phyloP scores from a whole-genome alignment of 2,329 filamentous ascomycete genomes.

The Blastomyces emzantsi region DNA sequence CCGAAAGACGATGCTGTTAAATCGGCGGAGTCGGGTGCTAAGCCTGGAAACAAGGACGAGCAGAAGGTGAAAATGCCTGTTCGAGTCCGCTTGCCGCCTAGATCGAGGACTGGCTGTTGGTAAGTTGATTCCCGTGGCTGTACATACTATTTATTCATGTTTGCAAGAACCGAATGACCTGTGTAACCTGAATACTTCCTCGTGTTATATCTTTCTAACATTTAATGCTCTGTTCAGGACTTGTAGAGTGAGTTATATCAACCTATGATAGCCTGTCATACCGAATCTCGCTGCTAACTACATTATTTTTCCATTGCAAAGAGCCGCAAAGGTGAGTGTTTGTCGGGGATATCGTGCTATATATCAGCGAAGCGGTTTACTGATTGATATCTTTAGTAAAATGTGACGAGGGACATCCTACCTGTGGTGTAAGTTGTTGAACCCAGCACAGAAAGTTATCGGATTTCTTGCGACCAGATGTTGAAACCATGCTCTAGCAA shows the following conservation, averaged over 20 bases:
- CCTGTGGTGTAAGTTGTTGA: slow-evolving; percentile 41
- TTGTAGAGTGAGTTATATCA: slow-evolving; percentile 31
- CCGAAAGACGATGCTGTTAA: slow-evolving; percentile 35
- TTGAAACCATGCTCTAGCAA: slow-evolving; percentile 32
- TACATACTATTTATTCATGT: slow-evolving; percentile 2
- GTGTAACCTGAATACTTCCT: not conserved
- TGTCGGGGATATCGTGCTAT: not conserved
- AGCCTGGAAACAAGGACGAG: slow-evolving; percentile 18
- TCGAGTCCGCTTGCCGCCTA: slow-evolving; percentile 43
- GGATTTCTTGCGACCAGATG: not conserved
- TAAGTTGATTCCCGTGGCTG: slow-evolving; percentile 22
- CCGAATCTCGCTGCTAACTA: not conserved
- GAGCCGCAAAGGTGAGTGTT: slow-evolving; percentile 34
- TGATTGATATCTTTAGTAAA: slow-evolving; percentile 35
- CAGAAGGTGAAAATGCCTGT: slow-evolving; percentile 28
- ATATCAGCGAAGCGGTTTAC: not conserved
- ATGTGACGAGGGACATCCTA: slow-evolving; percentile 48
- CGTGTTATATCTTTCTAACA: slow-evolving; percentile 9
- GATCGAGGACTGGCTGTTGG: slow-evolving; percentile 48
- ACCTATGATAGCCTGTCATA: not conserved
- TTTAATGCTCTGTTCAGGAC: slow-evolving; percentile 28
- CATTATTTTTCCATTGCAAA: slow-evolving; percentile 12
- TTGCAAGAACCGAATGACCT: not conserved
- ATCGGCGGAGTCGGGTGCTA: slow-evolving; percentile 26
- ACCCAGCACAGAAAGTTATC: slow-evolving; percentile 5